phyloP scores from a whole-genome alignment of 169 alveolate species.

The Amoebophrya sp. region DNA sequence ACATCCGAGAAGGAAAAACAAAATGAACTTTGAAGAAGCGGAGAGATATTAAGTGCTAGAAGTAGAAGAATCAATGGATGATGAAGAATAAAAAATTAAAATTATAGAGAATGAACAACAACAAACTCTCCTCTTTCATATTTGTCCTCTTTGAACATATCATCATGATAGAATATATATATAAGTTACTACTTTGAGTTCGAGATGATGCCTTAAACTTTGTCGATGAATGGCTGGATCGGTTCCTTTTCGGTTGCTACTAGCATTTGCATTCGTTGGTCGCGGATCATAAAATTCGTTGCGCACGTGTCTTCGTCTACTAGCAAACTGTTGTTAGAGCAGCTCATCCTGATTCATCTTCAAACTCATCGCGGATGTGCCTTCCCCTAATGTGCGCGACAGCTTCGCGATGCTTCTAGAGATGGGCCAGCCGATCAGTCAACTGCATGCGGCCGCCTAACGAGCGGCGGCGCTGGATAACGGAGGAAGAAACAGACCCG shows the following conservation, averaged over 20 bases:
- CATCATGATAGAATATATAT: background rate
- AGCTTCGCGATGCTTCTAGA: no score
- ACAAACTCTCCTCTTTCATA: background rate
- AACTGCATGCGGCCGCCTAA: no score
- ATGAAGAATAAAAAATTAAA: no score
- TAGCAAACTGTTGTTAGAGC: conserved; percentile 48
- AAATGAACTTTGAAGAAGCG: background rate
- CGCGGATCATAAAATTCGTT: conserved; percentile 58
- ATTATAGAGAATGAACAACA: background rate
- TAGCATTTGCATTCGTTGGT: conserved; percentile 42
- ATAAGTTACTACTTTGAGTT: background rate
- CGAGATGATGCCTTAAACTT: conserved; percentile 46
- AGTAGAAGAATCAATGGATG: background rate
- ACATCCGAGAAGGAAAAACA: background rate
- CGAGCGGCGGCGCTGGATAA: conserved; percentile 20
- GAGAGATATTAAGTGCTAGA: background rate
- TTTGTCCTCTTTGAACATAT: background rate
- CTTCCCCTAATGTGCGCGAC: no score
- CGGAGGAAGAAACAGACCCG: conserved; percentile 36
- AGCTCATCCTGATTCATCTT: no score
- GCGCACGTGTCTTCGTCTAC: conserved; percentile 67
- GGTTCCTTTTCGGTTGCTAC: conserved; percentile 56
- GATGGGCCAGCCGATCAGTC: no score
- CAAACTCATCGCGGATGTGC: no score
- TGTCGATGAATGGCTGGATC: conserved; percentile 52